Evolutionary conservation across 108 stramenopile species (phyloP), one percentile per base, ranked within the genome.

Genomic region (Skeletonema tropicum): DNA sequence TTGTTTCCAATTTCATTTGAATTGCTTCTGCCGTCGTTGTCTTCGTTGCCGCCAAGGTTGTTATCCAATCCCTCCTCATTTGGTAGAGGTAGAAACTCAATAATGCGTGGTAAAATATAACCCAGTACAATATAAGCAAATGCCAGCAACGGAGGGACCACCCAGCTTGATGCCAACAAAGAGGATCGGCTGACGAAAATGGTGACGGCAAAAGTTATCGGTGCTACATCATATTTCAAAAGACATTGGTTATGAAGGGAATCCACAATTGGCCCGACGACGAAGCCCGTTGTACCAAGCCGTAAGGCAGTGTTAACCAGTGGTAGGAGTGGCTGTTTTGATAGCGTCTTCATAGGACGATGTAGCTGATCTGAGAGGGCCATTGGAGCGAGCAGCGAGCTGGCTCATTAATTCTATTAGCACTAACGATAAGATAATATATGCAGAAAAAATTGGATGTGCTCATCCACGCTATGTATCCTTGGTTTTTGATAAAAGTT

Each of bases 171-270:
- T 60, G 83, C 83, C 57, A 93, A 87, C 58, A n/a, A n/a, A 78
- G 17, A 23, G 73, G 71, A 39, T 35, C 31, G 12, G 39, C 15
- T 52, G 65, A 64, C 61, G 67, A 13, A 41, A 25, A 17, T 31
- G 68, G 31, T 42, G 60, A 69, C 49, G 71, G 3, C 2, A n/a
- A 91, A 6, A 57, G 79, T 69, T 21, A 94, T 83, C 23, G 90
- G 89, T 17, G 83, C 76, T 11, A 85, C 42, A 42, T 90, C 80
- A 55, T 94, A 94, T 4, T 74, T 49, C 3, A 94, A 78, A 10
- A 94, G 86, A 63, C 90, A 90, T 83, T 94, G 90, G 70, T 94
- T 94, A 81, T 94, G 93, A 11, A 94, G 64, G 7, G 89, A 89
- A 68, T 94, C 93, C 1, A 94, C 93, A 0, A 94, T 36, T 14